Base-by-base conservation (phyloP, 331 rosid species). In the Cydonia oblonga region DNA sequence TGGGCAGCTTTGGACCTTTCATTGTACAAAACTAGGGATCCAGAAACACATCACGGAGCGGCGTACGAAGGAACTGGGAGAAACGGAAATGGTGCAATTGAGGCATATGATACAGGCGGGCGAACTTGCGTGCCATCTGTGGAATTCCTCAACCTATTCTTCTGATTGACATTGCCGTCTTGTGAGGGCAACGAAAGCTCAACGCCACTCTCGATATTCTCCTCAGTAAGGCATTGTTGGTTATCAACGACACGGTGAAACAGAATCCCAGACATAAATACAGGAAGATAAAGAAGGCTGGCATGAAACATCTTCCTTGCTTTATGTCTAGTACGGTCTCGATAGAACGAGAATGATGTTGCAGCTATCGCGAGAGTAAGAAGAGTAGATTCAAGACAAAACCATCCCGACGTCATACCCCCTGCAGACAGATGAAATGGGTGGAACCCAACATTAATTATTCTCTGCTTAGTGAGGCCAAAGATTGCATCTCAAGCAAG, bases 281-380 rank as follows among this genome's bases (percentile, higher is more conserved):
- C 90, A 8, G 98, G 97, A 26, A 93, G 98, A 75, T 91, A 89
- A 28, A 93, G 86, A 76, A 93, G 98, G 78, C 98, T 93, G 61
- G 98, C 98, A 20, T 86, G 70, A 81, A 93, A 93, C 98, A 93
- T 93, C 84, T 85, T 86, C 71, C 96, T 85, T 16, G 98, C 97
- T 72, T 88, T 89, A 63, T 85, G 89, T 64, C 35, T 80, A 1
- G 92, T 89, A 6, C 92, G 92, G 81, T 93, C 81, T 73, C 88
- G 83, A 54, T 84, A 87, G 77, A 93, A 93, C 9, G 97, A 89
- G 80, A 85, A 90, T 35, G 96, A 96, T 1, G 96, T 76, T 5
- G 90, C 93, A 9, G 77, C 80, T 76, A 93, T 90, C 52, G 96
- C 95, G 18, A 91, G 87, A 18, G 97, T 93, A 40, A 93, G 96